Evolutionary conservation across 495 filamentous ascomycete genomes (phyloP).

Genomic region (Penicillium cataractarum): DNA sequence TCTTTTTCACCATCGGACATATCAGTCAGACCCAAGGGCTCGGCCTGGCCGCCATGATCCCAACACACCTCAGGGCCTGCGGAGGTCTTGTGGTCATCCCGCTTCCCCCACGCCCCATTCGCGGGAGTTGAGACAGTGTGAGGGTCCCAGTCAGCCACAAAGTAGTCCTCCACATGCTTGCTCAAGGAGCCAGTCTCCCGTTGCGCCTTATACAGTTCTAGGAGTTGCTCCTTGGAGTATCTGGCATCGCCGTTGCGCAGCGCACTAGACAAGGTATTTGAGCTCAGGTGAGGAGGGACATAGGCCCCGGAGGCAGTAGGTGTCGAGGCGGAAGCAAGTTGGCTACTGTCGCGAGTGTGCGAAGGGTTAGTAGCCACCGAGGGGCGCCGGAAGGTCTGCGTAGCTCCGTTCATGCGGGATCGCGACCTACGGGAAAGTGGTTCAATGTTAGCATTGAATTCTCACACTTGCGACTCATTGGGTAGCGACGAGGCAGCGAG

Average conservation of each 20-base stretch:
- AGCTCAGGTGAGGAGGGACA: slow-evolving; percentile 62
- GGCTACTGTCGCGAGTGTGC: slow-evolving; percentile 52
- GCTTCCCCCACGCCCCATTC: slow-evolving; percentile 75
- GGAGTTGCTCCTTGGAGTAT: slow-evolving; percentile 83
- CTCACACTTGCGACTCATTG: slow-evolving; percentile 16
- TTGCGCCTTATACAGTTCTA: slow-evolving; percentile 72
- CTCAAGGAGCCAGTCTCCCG: slow-evolving; percentile 56
- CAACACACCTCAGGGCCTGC: slow-evolving; percentile 83
- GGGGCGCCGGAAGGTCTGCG: slow-evolving; percentile 82
- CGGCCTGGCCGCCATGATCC: slow-evolving; percentile 74
- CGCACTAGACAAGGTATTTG: slow-evolving; percentile 48
- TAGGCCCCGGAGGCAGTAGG: slow-evolving; percentile 57
- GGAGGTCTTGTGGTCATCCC: slow-evolving; percentile 67
- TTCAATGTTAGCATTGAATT: slow-evolving; percentile 30
- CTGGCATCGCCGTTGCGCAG: slow-evolving; percentile 65
- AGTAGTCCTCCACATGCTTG: slow-evolving; percentile 71
- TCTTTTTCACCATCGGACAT: slow-evolving; percentile 85
- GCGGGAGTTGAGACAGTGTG: slow-evolving; percentile 62
- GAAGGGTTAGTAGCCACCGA: slow-evolving; percentile 69
- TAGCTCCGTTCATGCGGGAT: slow-evolving; percentile 74
- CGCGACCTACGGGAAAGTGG: slow-evolving; percentile 58
- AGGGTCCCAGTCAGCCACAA: slow-evolving; percentile 77
- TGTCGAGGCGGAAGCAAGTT: slow-evolving; percentile 52
- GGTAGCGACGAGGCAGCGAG: not conserved
- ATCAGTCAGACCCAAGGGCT: slow-evolving; percentile 73